Base-by-base conservation (phyloP, 805 yeast genomes). In the Candida montana region DNA sequence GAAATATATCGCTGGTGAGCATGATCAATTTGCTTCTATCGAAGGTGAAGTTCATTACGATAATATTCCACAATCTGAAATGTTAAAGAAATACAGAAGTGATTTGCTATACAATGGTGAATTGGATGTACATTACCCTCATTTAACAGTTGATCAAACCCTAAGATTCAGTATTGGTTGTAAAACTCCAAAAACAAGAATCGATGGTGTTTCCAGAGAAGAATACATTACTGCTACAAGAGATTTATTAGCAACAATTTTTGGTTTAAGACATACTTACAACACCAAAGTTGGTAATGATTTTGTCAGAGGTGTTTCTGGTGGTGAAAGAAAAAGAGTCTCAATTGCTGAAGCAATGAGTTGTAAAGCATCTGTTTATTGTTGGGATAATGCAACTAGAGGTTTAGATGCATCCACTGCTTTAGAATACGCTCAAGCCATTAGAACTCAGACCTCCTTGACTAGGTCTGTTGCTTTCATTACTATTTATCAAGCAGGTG, bases 341-440 rank as follows among this genome's bases (percentile, higher is more conserved):
- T 81, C 91, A 10, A 79, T 85, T 53, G 87, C 89, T 10, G 95
- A 85, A 63, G 84, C 84, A 2, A 65, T 82, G 35, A 73, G 83
- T 35, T 70, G 80, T 37, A 77, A 81, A 23, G 82, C 87, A 24
- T 65, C 75, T 37, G 67, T 82, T 38, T 80, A 74, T 48, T 77
- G 84, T 61, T 81, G 85, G 78, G 90, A 85, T 67, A 86, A 86
- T 55, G 83, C 91, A 6, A 86, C 95, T 6, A 76, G 93, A 67
- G 95, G 95, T 53, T 69, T 86, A 45, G 95, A 85, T 63, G 74
- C 93, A 4, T 83, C 93, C 10, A 84, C 93, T 32, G 95, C 95
- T 3, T 68, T 82, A 48, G 90, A 83, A 57, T 85, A 78, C 54
- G 70, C 83, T 31, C 69, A 77, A 47, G 81, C 87, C 17, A 68